Conservation (phyloP, 2,329 filamentous ascomycete genomes). For the Monosporascus ibericus region DNA sequence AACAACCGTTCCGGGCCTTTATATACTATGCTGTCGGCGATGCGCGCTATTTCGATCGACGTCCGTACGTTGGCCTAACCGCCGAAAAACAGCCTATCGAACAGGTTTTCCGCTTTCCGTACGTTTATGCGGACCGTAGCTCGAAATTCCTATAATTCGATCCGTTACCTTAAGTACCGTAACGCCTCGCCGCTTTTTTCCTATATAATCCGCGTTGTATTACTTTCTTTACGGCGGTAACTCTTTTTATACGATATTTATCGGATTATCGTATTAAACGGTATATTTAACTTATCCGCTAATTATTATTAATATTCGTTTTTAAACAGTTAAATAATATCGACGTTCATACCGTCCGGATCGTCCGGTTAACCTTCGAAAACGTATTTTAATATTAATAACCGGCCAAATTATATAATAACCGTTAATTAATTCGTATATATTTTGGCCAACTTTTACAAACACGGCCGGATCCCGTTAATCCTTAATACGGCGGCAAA, state of each 20-base stretch:
- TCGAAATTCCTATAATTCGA: background rate
- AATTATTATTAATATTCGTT: background rate
- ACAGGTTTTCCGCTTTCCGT: background rate
- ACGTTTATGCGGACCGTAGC: background rate
- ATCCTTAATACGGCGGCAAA: background rate
- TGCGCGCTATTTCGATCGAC: background rate
- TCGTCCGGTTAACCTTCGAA: background rate
- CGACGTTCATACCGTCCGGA: background rate
- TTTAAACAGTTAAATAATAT: background rate
- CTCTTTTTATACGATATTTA: background rate
- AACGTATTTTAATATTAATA: no score
- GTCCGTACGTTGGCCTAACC: background rate
- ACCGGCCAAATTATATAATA: background rate
- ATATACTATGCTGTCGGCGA: slow-evolving; percentile 1
- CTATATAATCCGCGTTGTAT: background rate
- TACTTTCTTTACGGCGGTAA: background rate
- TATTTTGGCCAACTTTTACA: background rate
- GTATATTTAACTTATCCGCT: background rate
- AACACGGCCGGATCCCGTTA: no score
- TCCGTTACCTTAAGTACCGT: no score
- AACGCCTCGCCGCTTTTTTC: background rate
- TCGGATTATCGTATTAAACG: background rate
- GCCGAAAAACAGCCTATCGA: background rate
- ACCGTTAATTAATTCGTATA: background rate
- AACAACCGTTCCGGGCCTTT: background rate